Conservation (phyloP, 176 grass and related monocot species). For the Phoenix roebelenii region DNA sequence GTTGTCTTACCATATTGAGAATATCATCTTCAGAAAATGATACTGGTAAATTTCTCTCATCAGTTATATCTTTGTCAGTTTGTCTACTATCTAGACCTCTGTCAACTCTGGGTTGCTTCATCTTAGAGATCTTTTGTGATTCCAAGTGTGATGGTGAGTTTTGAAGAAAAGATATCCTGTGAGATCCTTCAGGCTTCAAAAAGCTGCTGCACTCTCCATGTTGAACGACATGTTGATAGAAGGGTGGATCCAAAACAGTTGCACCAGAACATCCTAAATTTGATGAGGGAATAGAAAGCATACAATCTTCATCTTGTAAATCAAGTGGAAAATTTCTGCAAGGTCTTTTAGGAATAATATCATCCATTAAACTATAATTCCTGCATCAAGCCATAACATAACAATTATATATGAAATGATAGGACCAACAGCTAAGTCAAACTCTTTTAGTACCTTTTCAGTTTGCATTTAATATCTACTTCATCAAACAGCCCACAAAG, state of each 20-base stretch:
- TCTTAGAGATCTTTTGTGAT: no score
- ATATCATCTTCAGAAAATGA: conserved; percentile 7
- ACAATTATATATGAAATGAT: neutral
- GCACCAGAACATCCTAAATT: neutral
- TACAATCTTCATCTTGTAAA: neutral
- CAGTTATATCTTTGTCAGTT: neutral
- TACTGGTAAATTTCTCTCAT: neutral
- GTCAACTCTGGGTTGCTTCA: no score
- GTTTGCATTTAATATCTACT: neutral
- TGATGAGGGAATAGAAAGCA: neutral
- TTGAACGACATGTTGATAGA: neutral
- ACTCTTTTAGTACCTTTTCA: conserved; percentile 1
- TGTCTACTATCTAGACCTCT: no score
- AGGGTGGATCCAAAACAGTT: neutral
- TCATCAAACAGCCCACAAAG: conserved; percentile 4
- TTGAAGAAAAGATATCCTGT: neutral
- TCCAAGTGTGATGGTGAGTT: no score
- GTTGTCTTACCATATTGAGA: neutral
- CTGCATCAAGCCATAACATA: neutral
- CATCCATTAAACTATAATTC: conserved; percentile 2
- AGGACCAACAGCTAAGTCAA: neutral
- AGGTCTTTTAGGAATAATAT: neutral
- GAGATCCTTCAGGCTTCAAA: no score
- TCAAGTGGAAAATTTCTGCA: neutral
- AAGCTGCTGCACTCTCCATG: neutral